Evolutionary conservation across 345 rosid genomes (phyloP).

Genomic region (Luvunga scandens): DNA sequence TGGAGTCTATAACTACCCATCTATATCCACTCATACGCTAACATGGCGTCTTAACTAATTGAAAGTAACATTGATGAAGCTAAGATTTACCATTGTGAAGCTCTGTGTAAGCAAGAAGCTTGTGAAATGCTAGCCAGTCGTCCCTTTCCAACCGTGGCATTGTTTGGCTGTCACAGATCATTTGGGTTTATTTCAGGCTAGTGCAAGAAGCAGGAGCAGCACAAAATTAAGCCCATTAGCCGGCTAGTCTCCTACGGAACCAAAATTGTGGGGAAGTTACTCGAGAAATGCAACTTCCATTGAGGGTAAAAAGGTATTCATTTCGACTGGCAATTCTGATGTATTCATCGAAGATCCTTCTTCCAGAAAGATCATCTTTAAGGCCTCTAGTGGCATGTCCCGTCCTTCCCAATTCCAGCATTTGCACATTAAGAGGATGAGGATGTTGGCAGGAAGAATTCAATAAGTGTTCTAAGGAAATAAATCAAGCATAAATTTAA

Average conservation of each 20-base stretch:
- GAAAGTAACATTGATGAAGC: conserved; percentile 23
- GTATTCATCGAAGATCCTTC: conserved; percentile 21
- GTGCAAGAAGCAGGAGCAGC: conserved; percentile 23
- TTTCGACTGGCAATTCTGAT: conserved; percentile 24
- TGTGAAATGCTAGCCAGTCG: conserved; percentile 13
- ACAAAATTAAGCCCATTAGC: conserved; percentile 30
- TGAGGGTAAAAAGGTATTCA: conserved; percentile 30
- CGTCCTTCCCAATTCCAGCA: conserved; percentile 33
- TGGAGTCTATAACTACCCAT: neutral
- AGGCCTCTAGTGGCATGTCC: conserved; percentile 15
- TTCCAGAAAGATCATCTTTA: conserved; percentile 21
- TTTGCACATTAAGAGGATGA: conserved; percentile 25
- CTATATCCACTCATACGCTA: no score
- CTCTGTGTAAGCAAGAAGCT: conserved; percentile 32
- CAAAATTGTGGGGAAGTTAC: conserved; percentile 28
- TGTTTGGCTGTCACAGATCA: conserved; percentile 23
- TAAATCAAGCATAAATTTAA: neutral
- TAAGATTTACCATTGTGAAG: conserved; percentile 33
- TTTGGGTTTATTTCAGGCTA: conserved; percentile 34
- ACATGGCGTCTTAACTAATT: conserved; percentile 24
- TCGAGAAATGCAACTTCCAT: conserved; percentile 26
- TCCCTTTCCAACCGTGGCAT: neutral
- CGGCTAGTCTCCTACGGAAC: conserved; percentile 20
- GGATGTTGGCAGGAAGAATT: neutral
- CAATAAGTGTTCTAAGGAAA: neutral